Evolutionary conservation across 768 basidiomycete genomes (phyloP), one percentile per base, ranked within the genome.

Genomic region (Suillus bovinus): DNA sequence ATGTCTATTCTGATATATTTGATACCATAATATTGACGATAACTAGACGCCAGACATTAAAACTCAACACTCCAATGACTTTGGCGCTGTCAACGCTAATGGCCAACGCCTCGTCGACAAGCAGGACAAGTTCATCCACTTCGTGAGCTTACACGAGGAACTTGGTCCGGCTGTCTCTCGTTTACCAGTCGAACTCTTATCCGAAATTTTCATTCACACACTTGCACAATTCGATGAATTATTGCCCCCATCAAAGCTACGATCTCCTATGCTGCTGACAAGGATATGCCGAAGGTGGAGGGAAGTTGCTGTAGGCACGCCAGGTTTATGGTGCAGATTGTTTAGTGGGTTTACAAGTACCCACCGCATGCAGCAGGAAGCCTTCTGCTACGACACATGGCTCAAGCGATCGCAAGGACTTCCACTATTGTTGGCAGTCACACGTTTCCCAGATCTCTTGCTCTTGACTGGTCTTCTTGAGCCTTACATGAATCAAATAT

Each of bases 271-370:
- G 39, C 54, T 80, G 6, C 64, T 84, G 29, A 71, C 77, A 22
- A 68, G 70, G 46, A 76, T 85, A 17, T 81, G 79, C 63, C 69
- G 69, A 2, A 61, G 71, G 3, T 84, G 84, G 84, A 77, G 76
- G 64, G 60, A 68, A 8, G 61, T 83, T 10, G 77, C 72, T 33
- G 55, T 73, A 10, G 69, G 71, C 11, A 79, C 79, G 0, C 80
- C 83, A 9, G 74, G 72, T 58, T 68, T 86, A 34, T 85, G 84
- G 84, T 77, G 79, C 16, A 11, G 24, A 5, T 11, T 56, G 24
- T 20, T 10, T 20, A 9, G 16, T 16, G 29, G 17, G 27, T 17
- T 75, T 78, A 1, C 10, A 27, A 27, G 17, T 9, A 4, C 14
- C 47, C 1, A 79, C 83, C 4, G 63, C 47, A 5, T 47, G 60